These are phyloP conservation scores for Phlyctochytrium planicorne DNA, from an alignment of 192 early-diverging fungal species.

Conservation along the genomic window DNA sequence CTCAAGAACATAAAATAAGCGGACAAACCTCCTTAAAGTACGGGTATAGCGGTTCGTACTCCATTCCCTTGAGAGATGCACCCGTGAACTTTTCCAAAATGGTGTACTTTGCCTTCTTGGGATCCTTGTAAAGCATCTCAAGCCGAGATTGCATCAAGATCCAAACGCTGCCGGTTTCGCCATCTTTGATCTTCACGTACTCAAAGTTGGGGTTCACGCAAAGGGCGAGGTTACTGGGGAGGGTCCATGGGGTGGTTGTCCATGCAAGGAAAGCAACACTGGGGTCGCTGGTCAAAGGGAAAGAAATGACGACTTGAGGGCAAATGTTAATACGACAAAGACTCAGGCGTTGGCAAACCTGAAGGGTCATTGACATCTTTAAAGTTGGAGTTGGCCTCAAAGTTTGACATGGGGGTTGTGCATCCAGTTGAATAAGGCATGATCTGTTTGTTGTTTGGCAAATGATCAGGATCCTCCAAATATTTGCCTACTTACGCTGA, in stretches of 20 bases:
- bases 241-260: conserved; percentile 99
- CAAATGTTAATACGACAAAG: conserved; percentile 5
- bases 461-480: conserved; percentile 11
- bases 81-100: conserved; percentile 79
- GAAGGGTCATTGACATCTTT: conserved; percentile 96
- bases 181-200: conserved; percentile 93
- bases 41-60: conserved; percentile 90
- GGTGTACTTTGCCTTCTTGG: conserved; percentile 91
- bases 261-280: conserved; percentile 82
- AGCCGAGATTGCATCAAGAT: conserved; percentile 86
- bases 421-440: conserved; percentile 97
- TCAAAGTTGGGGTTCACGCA: conserved; percentile 91
- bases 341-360: too few species aligned
- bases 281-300: conserved; percentile 85
- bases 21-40: conserved; percentile 59
- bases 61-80: conserved; percentile 74
- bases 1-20: conserved; percentile 7
- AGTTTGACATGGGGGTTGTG: conserved; percentile 92
- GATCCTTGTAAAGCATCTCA: conserved; percentile 87
- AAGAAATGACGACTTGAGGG: conserved; percentile 78
- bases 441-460: conserved; percentile 37
- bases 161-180: conserved; percentile 77
- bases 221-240: conserved; percentile 93
- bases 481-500: conserved; percentile 54
- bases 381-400: conserved; percentile 95